Conservation (phyloP, 768 basidiomycete genomes). For the Phanerochaete sordida region DNA sequence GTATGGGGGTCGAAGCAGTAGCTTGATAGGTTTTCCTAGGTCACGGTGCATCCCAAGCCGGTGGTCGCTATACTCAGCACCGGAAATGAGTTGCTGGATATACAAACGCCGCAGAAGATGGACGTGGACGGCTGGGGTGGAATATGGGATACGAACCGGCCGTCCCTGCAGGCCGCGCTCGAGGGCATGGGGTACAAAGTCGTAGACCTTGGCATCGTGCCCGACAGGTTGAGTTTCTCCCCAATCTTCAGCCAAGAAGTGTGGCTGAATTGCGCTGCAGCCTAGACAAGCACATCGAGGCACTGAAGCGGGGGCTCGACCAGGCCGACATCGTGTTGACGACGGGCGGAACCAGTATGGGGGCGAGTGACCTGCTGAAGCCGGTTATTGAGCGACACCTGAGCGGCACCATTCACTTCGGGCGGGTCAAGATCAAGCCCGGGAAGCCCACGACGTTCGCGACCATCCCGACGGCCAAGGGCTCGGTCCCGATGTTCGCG, state of each 20-base stretch:
- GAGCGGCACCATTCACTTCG: conserved; percentile 77
- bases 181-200: conserved; percentile 74
- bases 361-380: conserved; percentile 81
- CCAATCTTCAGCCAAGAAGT: background rate
- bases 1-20: background rate
- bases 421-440: conserved; percentile 67
- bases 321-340: conserved; percentile 74
- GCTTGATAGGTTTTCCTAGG: conserved; percentile 37
- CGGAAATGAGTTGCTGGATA: conserved; percentile 75
- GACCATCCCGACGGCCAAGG: conserved; percentile 46
- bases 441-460: conserved; percentile 94
- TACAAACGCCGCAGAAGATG: conserved; percentile 40
- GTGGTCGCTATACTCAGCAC: conserved; percentile 80
- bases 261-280: conserved; percentile 28
- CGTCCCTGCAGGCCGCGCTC: conserved; percentile 67
- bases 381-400: conserved; percentile 83
- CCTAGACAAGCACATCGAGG: conserved; percentile 51
- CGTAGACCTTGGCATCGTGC: conserved; percentile 76
- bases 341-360: conserved; percentile 93
- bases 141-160: conserved; percentile 85
- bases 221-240: conserved; percentile 54
- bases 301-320: conserved; percentile 54
- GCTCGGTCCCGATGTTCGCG: conserved; percentile 68
- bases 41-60: conserved; percentile 67
- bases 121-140: conserved; percentile 54